These are phyloP conservation scores for Puccinellia tenuiflora DNA, from an alignment of 176 grass and related monocot species.

Conservation along the genomic window DNA sequence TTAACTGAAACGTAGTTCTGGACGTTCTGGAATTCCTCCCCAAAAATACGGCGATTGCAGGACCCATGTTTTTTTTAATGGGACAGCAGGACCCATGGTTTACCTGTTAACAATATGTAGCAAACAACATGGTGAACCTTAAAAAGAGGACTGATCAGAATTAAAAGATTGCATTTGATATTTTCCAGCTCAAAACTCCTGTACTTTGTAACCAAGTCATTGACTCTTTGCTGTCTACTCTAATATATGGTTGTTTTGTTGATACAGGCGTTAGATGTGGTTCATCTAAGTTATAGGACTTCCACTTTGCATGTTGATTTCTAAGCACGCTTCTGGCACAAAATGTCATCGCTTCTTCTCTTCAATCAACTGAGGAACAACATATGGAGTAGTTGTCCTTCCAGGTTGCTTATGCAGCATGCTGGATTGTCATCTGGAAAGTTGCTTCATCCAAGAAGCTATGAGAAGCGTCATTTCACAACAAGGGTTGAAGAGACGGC, in stretches of 20 bases:
- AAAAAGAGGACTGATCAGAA: neutral
- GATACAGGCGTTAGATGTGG: neutral
- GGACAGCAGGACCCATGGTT: neutral
- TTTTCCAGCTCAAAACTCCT: neutral
- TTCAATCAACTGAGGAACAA: slow-evolving; percentile 52
- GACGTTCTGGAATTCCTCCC: neutral
- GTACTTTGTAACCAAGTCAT: neutral
- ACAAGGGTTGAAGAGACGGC: slow-evolving; percentile 14
- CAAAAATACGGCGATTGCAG: neutral
- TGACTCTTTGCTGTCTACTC: neutral
- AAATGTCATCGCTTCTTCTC: slow-evolving; percentile 45
- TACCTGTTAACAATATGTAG: neutral
- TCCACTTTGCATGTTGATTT: slow-evolving; percentile 8
- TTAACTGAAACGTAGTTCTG: neutral
- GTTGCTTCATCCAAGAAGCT: slow-evolving; percentile 24
- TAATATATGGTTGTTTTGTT: neutral
- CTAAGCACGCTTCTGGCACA: neutral
- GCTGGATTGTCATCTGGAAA: slow-evolving; percentile 28
- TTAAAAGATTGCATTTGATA: too few species aligned
- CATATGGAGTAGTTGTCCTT: slow-evolving; percentile 2
- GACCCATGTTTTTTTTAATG: neutral
- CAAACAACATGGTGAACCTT: neutral
- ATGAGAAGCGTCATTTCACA: slow-evolving; percentile 27
- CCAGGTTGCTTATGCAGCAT: slow-evolving; percentile 29
- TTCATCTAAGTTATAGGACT: neutral